phyloP scores from a whole-genome alignment of 1,284 basidiomycete species.

The Paramarasmius palmivorus region DNA sequence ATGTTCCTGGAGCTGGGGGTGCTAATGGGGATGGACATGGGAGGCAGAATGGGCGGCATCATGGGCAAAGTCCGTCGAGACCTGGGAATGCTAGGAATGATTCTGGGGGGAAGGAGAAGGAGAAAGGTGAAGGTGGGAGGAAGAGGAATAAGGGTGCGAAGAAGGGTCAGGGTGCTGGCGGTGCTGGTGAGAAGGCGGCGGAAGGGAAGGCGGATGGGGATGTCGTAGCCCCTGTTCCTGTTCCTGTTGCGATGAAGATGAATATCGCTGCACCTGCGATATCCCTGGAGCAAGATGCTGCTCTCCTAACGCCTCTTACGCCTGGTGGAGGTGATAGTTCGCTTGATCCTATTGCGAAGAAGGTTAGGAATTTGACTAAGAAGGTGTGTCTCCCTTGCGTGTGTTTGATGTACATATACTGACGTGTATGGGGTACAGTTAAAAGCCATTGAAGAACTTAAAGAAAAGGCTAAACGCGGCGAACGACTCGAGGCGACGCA shows the following conservation, averaged over 20 bases:
- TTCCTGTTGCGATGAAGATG: conserved; percentile 13
- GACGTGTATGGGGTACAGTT: conserved; percentile 48
- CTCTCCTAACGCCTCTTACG: conserved; percentile 49
- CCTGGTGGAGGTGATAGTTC: conserved; percentile 56
- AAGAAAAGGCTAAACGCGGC: conserved; percentile 84
- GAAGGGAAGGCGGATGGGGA: conserved; percentile 18
- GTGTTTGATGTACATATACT: conserved; percentile 8
- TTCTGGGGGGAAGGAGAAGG: conserved; percentile 18
- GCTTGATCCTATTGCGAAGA: conserved; percentile 85
- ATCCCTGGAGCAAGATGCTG: conserved; percentile 20
- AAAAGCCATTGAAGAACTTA: conserved; percentile 94
- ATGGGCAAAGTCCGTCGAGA: conserved; percentile 23
- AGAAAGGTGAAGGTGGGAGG: conserved; percentile 15
- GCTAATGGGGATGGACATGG: conserved; percentile 15
- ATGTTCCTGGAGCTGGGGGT: conserved; percentile 66
- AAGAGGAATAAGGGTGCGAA: conserved; percentile 19
- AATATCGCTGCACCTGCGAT: background rate
- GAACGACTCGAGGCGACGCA: conserved; percentile 93
- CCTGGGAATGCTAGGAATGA: conserved; percentile 21
- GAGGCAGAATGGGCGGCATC: conserved; percentile 17
- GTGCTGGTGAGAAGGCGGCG: conserved; percentile 20
- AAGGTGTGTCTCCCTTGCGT: conserved; percentile 59
- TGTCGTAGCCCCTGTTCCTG: conserved; percentile 17
- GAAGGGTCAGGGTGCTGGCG: conserved; percentile 20
- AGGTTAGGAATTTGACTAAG: conserved; percentile 91